Percentiles rank a stretch among this genome's conserved stretches.
phyloP scores from a whole-genome alignment of 116 monocot genomes.

The Posidonia oceanica region DNA sequence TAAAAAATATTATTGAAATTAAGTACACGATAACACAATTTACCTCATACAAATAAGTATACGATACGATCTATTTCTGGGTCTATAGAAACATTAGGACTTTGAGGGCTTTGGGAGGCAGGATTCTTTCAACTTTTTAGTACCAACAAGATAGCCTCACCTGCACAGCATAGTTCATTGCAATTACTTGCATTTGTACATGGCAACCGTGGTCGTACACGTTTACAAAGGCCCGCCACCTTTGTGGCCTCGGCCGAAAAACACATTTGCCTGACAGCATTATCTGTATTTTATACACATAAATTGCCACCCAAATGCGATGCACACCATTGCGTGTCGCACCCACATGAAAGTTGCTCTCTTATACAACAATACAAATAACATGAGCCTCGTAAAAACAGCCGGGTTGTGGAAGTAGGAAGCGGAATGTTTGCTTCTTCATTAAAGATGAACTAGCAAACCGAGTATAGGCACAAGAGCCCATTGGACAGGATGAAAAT shows the following conservation, averaged over 20 bases:
- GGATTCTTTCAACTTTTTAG: too few species aligned
- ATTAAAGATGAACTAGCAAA: constrained; percentile 23
- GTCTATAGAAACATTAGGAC: too few species aligned
- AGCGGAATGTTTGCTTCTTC: constrained; percentile 10
- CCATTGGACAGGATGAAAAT: constrained; percentile 14
- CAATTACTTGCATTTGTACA: neutral
- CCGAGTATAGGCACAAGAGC: constrained; percentile 16
- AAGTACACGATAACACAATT: too few species aligned
- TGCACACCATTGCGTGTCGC: constrained; percentile 6
- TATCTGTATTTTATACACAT: constrained; percentile 52
- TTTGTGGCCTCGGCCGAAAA: constrained; percentile 65
- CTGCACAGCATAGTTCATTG: too few species aligned
- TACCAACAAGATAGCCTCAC: too few species aligned
- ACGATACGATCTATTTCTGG: too few species aligned
- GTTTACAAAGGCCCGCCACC: constrained; percentile 72
- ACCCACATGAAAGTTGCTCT: constrained; percentile 10
- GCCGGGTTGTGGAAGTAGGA: neutral
- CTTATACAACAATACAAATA: neutral
- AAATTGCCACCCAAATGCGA: constrained; percentile 18
- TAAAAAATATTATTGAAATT: too few species aligned
- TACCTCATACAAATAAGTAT: too few species aligned
- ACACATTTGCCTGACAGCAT: constrained; percentile 24
- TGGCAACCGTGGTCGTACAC: constrained; percentile 11
- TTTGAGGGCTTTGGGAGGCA: too few species aligned
- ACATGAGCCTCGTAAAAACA: neutral